Percentiles rank a stretch among this genome's conserved stretches.
Evolutionary conservation across 306 rosid species (phyloP).

Genomic region (Echinosophora koreensis): DNA sequence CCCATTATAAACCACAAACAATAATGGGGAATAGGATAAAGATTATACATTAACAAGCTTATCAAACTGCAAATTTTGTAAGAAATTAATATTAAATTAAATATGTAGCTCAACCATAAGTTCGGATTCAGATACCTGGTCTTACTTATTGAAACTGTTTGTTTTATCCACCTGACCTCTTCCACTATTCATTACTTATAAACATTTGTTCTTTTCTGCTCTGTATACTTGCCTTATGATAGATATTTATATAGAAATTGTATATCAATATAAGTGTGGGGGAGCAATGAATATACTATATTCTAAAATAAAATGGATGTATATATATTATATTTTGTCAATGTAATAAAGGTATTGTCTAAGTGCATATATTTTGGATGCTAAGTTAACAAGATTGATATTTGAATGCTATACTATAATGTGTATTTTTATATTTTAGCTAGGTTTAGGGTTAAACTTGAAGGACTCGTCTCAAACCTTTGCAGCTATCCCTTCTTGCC

Average conservation of each 20-base stretch:
- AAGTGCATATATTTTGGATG: too few relatives aligned
- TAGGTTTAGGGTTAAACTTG: constrained; percentile 46
- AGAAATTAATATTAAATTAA: neutral
- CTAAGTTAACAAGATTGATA: too few relatives aligned
- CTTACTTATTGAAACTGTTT: neutral
- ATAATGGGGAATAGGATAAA: neutral
- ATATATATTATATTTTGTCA: too few relatives aligned
- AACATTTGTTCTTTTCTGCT: neutral
- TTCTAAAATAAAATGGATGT: too few relatives aligned
- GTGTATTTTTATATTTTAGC: neutral
- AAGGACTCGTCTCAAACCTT: neutral
- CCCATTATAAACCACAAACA: neutral
- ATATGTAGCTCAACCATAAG: neutral
- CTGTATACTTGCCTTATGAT: neutral
- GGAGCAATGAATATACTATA: too few relatives aligned
- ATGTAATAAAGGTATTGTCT: too few relatives aligned
- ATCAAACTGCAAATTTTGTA: neutral
- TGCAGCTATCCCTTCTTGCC: neutral
- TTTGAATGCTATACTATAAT: neutral
- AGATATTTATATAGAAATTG: too few relatives aligned
- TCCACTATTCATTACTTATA: neutral
- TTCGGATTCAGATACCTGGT: neutral
- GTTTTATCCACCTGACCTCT: neutral
- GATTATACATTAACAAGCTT: neutral
- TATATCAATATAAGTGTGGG: too few relatives aligned